phyloP scores from a whole-genome alignment of 164 flowering plant genomes.

The Chimonanthus salicifolius region DNA sequence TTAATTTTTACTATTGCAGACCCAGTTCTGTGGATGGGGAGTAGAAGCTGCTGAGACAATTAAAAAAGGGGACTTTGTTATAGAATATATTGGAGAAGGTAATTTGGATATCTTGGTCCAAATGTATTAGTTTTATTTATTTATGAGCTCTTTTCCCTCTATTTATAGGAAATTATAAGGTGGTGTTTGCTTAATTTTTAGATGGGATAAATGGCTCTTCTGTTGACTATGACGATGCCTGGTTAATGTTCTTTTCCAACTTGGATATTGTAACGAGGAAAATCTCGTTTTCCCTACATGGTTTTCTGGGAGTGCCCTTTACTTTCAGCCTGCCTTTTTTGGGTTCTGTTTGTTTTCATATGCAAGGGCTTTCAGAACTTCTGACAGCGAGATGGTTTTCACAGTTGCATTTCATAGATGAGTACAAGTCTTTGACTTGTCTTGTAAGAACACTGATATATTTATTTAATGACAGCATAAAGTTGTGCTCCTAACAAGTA shows the following conservation, averaged over 20 bases:
- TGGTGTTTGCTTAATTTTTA: neutral
- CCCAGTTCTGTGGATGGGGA: conserved; percentile 95
- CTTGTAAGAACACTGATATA: neutral
- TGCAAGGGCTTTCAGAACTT: neutral
- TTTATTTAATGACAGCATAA: neutral
- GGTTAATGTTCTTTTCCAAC: neutral
- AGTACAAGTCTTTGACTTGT: neutral
- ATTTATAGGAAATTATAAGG: neutral
- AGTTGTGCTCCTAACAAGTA: neutral
- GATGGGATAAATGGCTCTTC: too few species aligned
- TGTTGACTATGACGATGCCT: neutral
- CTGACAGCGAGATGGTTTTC: neutral
- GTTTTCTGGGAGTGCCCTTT: neutral
- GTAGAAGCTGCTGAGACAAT: conserved; percentile 82
- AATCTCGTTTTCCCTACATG: neutral
- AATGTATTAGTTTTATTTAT: neutral
- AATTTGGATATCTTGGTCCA: conserved; percentile 2
- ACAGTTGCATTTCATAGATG: neutral
- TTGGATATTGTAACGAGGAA: too few species aligned
- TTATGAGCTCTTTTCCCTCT: neutral
- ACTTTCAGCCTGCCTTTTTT: too few species aligned
- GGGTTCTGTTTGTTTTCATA: neutral
- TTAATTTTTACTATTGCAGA: conserved; percentile 38
- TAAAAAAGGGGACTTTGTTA: conserved; percentile 67
- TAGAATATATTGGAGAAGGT: conserved; percentile 99